phyloP scores from a whole-genome alignment of 148 eudicot species.

The Camellia lanceoleosa region DNA sequence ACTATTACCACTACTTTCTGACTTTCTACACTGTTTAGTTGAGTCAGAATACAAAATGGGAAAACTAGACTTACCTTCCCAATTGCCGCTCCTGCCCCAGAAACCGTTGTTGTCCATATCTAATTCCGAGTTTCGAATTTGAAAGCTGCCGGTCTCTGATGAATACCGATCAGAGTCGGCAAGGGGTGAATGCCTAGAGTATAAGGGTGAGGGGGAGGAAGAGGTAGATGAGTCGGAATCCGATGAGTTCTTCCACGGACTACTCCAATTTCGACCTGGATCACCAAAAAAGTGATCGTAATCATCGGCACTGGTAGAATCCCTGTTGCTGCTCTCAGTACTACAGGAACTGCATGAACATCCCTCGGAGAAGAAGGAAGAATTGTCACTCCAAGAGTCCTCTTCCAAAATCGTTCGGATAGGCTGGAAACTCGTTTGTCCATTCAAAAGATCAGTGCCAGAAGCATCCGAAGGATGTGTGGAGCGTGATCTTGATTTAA shows the following conservation, averaged over 20 bases:
- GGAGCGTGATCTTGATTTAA: constrained; percentile 22
- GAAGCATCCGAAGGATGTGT: constrained; percentile 24
- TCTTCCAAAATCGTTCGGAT: constrained; percentile 29
- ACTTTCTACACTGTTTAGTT: constrained; percentile 27
- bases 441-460: background rate
- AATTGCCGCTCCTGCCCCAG: background rate
- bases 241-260: constrained; percentile 27
- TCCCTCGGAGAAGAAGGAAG: constrained; percentile 60
- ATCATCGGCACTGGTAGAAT: constrained; percentile 49
- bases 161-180: constrained; percentile 42
- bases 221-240: constrained; percentile 56
- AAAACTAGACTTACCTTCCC: background rate
- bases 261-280: background rate
- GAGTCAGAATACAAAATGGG: constrained; percentile 20
- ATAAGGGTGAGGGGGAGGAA: constrained; percentile 40
- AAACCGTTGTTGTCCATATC: background rate
- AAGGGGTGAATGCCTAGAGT: constrained; percentile 41
- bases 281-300: constrained; percentile 35
- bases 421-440: constrained; percentile 19
- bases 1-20: constrained; percentile 22
- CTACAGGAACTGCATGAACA: constrained; percentile 44
- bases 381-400: constrained; percentile 59
- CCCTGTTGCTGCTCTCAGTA: constrained; percentile 55
- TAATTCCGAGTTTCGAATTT: background rate
- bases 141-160: constrained; percentile 19